Evolutionary conservation across 1,284 basidiomycete species (phyloP).

Genomic region (Fomitiporia mediterranea): DNA sequence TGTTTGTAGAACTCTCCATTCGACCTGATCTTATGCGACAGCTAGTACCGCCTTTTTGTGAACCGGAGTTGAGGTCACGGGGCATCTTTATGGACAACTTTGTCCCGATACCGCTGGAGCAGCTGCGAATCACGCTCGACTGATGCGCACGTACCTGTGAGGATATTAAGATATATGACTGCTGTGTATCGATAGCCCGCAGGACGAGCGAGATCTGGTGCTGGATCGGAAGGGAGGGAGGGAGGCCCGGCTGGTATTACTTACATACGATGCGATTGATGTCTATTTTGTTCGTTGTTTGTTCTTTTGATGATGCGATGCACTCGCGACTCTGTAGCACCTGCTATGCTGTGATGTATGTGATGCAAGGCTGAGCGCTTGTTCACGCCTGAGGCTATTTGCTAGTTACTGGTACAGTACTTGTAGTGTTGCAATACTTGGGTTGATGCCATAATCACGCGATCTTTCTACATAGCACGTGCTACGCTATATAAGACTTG

Average conservation of each 20-base stretch:
- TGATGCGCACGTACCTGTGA: slow-evolving; percentile 36
- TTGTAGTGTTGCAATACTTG: not conserved
- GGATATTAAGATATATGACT: not conserved
- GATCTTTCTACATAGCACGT: not conserved
- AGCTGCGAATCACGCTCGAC: slow-evolving; percentile 87
- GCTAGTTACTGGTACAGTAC: no score
- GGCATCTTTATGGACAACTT: slow-evolving; percentile 89
- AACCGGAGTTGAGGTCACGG: slow-evolving; percentile 81
- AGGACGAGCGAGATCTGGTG: slow-evolving; percentile 9
- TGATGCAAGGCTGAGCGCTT: no score
- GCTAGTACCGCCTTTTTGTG: slow-evolving; percentile 87
- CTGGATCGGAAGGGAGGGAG: not conserved
- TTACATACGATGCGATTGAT: slow-evolving; percentile 14
- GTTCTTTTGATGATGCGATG: not conserved
- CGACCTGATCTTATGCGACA: slow-evolving; percentile 90
- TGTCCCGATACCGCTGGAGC: slow-evolving; percentile 90
- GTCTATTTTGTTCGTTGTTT: no score
- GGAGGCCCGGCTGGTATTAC: slow-evolving; percentile 4
- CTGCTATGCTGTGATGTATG: not conserved
- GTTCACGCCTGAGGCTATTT: no score
- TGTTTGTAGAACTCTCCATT: slow-evolving; percentile 81
- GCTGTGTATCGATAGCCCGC: slow-evolving; percentile 20
- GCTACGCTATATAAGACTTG: not conserved
- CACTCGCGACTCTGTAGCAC: not conserved
- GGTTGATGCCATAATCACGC: slow-evolving; percentile 2